Evolutionary conservation across 441 rosid species (phyloP).

Genomic region (Biscutella laevigata): DNA sequence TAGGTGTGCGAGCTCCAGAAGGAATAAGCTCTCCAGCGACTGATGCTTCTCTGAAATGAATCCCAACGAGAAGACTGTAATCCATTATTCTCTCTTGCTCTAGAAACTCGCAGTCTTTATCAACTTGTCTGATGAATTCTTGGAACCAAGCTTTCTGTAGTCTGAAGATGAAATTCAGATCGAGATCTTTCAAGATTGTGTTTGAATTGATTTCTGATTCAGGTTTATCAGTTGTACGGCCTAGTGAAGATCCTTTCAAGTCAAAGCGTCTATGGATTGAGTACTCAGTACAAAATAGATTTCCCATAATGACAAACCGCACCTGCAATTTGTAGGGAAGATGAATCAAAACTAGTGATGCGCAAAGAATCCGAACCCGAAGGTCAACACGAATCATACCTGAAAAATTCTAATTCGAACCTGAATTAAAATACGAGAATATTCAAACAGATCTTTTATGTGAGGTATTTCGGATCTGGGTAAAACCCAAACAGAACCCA

Average conservation of each 20-base stretch:
- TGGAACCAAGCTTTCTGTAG: conserved; percentile 76
- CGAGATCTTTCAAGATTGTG: conserved; percentile 91
- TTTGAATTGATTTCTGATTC: conserved; percentile 80
- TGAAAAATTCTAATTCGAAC: too few species aligned
- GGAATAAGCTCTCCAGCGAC: conserved; percentile 33
- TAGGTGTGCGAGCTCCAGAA: conserved; percentile 49
- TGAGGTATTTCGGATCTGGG: too few species aligned
- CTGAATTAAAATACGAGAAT: too few species aligned
- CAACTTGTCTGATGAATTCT: conserved; percentile 91
- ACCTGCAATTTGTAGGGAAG: conserved; percentile 41
- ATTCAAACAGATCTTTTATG: too few species aligned
- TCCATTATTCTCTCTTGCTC: conserved; percentile 97
- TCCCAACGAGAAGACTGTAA: conserved; percentile 80
- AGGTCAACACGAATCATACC: too few species aligned
- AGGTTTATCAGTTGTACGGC: conserved; percentile 72
- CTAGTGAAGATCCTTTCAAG: conserved; percentile 93
- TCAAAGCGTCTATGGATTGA: conserved; percentile 83
- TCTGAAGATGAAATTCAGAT: conserved; percentile 70
- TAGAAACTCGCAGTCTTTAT: conserved; percentile 85
- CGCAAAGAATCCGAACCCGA: too few species aligned
- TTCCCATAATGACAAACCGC: conserved; percentile 91
- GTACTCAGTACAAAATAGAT: conserved; percentile 69
- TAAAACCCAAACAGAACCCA: too few species aligned
- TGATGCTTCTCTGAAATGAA: conserved; percentile 68
- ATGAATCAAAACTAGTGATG: too few species aligned